Evolutionary conservation across 2,329 filamentous ascomycete species (phyloP).

Genomic region (Aureobasidium sp.): DNA sequence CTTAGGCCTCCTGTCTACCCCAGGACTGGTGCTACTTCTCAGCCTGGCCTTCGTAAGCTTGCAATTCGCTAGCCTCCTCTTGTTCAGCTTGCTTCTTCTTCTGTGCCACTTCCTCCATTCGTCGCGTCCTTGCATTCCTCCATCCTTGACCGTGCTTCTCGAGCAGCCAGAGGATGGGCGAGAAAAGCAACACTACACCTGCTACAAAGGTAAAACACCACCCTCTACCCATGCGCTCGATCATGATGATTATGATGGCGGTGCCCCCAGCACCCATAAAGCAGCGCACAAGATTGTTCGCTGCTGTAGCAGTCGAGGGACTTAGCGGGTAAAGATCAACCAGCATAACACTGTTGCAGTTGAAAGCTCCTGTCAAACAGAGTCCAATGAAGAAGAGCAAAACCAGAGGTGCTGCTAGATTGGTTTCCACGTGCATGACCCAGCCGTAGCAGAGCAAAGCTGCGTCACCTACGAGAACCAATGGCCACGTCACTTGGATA

Average conservation of each 20-base stretch:
- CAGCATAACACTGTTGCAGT: conserved; percentile 36
- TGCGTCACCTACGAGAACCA: conserved; percentile 30
- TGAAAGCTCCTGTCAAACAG: conserved; percentile 54
- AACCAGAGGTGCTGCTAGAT: conserved; percentile 36
- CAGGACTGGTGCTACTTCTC: not conserved
- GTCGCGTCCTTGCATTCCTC: conserved; percentile 35
- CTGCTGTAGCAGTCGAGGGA: conserved; percentile 36
- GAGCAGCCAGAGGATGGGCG: conserved; percentile 37
- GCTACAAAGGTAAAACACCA: conserved; percentile 44
- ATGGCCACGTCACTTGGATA: conserved; percentile 34
- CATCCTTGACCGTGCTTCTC: conserved; percentile 36
- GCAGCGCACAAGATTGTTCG: conserved; percentile 31
- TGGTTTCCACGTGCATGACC: conserved; percentile 31
- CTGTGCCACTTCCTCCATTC: conserved; percentile 22
- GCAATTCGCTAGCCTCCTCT: not conserved
- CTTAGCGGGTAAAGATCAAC: conserved; percentile 36
- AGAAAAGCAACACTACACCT: conserved; percentile 32
- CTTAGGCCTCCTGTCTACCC: not conserved
- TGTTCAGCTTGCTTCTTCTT: conserved; percentile 15
- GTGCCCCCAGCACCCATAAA: conserved; percentile 32
- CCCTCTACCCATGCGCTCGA: conserved; percentile 36
- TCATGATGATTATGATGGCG: conserved; percentile 36
- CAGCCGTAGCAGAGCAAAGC: conserved; percentile 37
- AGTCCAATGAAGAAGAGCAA: conserved; percentile 49
- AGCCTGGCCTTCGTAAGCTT: not conserved